phyloP scores from a whole-genome alignment of 2,329 filamentous ascomycete genomes.

The Talaromyces islandicus region DNA sequence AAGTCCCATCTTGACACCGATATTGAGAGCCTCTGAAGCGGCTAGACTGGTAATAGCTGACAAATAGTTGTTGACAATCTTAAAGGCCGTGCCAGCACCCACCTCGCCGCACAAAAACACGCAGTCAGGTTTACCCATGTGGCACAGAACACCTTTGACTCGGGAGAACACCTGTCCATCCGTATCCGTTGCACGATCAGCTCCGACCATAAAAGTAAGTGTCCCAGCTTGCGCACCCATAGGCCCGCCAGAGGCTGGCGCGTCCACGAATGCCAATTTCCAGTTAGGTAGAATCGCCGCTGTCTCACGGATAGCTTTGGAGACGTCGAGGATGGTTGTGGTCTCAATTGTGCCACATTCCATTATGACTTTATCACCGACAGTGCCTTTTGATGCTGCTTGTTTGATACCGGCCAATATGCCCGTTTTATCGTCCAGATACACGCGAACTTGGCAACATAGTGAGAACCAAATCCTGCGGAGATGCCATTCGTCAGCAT shows the following conservation, averaged over 20 bases:
- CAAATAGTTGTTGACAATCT: conserved; percentile 26
- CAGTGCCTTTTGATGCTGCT: conserved; percentile 30
- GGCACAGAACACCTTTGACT: conserved; percentile 31
- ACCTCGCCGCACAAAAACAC: conserved; percentile 25
- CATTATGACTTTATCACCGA: conserved; percentile 40
- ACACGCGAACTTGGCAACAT: conserved; percentile 50
- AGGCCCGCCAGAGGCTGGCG: conserved; percentile 47
- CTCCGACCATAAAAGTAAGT: conserved; percentile 53
- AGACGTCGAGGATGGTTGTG: conserved; percentile 42
- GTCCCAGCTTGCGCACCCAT: conserved; percentile 45
- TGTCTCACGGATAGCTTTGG: conserved; percentile 21
- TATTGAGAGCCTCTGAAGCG: conserved; percentile 22
- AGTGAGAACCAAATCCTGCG: conserved; percentile 41
- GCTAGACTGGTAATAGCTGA: conserved; percentile 20
- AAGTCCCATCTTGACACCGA: conserved; percentile 21
- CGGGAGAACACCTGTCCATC: conserved; percentile 35
- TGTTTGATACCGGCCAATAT: conserved; percentile 20
- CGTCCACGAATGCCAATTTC: conserved; percentile 39
- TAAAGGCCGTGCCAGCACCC: conserved; percentile 23
- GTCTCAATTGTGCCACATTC: conserved; percentile 52
- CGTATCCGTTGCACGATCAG: conserved; percentile 27
- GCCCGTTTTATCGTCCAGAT: conserved; percentile 39
- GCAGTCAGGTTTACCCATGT: conserved; percentile 44
- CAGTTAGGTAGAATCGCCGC: conserved; percentile 14
- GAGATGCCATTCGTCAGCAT: background rate